A percentile compares a stretch with the other conserved stretches of the same genome.
These are phyloP conservation scores for Peronospora destructor DNA, from an alignment of 352 stramenopile species.

Conservation along the genomic window DNA sequence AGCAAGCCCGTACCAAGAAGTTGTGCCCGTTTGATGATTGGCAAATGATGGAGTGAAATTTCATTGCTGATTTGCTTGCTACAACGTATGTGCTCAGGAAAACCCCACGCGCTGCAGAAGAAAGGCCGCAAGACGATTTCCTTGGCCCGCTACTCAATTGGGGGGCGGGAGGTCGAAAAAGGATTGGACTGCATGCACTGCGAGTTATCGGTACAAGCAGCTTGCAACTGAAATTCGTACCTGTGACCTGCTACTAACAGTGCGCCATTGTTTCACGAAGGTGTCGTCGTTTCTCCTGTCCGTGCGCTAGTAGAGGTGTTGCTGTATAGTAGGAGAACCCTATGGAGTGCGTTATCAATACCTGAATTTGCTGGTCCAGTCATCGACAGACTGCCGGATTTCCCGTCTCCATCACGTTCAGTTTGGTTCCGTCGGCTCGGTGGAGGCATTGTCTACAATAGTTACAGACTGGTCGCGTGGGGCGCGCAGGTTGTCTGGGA, in stretches of 20 bases:
- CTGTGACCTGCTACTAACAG: neutral
- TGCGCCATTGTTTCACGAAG: conserved; percentile 13
- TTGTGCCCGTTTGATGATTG: conserved; percentile 31
- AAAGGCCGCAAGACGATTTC: conserved; percentile 59
- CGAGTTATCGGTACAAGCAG: conserved; percentile 35
- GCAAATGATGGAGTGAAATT: neutral
- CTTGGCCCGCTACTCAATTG: conserved; percentile 63
- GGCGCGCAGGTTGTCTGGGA: conserved; percentile 55
- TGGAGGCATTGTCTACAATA: conserved; percentile 40
- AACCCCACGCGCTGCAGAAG: conserved; percentile 26
- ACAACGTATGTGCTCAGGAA: conserved; percentile 24
- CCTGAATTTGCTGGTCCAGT: conserved; percentile 24
- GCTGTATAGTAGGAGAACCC: conserved; percentile 37
- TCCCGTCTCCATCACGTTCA: conserved; percentile 22
- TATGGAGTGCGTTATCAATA: conserved; percentile 36
- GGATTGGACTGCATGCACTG: conserved; percentile 47
- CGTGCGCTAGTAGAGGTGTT: conserved; percentile 44
- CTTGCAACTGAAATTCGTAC: neutral
- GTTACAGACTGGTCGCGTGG: conserved; percentile 44
- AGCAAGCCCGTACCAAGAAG: conserved; percentile 35
- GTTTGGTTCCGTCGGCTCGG: conserved; percentile 60
- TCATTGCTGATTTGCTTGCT: conserved; percentile 3
- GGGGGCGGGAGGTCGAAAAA: conserved; percentile 39
- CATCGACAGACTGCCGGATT: conserved; percentile 33
- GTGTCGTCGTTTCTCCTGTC: conserved; percentile 48